Evolutionary conservation across 208 protist species (phyloP), one percentile per base, ranked within the genome.

Genomic region (Crithidia fasciculata): DNA sequence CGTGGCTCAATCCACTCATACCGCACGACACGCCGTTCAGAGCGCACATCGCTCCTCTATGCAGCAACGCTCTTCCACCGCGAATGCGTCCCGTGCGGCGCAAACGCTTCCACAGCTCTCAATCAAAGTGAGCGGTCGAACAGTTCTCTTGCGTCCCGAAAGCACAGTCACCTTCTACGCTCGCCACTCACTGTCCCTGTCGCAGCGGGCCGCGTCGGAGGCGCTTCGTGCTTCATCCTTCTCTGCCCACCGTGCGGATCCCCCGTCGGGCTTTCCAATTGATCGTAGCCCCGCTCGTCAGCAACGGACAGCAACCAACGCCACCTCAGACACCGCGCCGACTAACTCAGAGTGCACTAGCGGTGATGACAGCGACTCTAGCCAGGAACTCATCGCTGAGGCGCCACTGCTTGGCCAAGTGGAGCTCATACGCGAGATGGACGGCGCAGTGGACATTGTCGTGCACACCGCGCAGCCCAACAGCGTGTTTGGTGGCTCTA

Each of bases 401-500:
- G 45, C 67, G 13, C 66, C 54, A 15, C 28, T 80, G 40, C 49
- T 66, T 13, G 66, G 66, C 1, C 13, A 53, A 28, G 64, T 80
- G 36, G 62, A 68, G 45, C 49, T 70, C 40, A 57, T 74, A 43
- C 66, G 66, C 8, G 50, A 67, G 43, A 67, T 80, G 44, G 53
- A 80, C 36, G 75, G 60, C 8, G 43, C 10, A 15, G 69, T 73
- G 2, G 75, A 65, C 52, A 60, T 74, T 49, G 61, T 73, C 5
- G 60, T 80, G 47, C 75, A 65, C 49, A 73, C 68, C 12, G 37
- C 53, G 13, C 58, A 65, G 37, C 55, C 66, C 7, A 80, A 80
- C 49, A 73, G 66, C 54, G 66, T 79, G 2, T 79, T 79, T 69
- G 74, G 65, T 4, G 74, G 66, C 2, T 79, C 66, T 4, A 79